Conservation (phyloP, 2,329 filamentous ascomycete genomes). For the Reticulascus tulasneorum region DNA sequence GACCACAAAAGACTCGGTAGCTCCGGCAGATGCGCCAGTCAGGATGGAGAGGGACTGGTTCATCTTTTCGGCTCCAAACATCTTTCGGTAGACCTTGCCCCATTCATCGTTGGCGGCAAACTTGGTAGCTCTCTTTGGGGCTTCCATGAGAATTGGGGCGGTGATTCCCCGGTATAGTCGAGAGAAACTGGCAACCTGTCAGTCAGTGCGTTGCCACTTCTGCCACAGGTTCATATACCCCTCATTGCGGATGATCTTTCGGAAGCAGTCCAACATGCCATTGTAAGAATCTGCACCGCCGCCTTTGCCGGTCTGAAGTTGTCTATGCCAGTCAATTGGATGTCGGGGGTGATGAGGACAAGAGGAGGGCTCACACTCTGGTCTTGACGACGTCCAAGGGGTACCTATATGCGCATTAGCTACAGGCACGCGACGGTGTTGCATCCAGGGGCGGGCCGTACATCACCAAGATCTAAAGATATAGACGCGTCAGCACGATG, state of each 20-base stretch:
- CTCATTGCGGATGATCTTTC: constrained; percentile 94
- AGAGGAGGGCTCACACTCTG: constrained; percentile 66
- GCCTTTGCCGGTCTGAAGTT: constrained; percentile 75
- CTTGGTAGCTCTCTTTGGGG: constrained; percentile 89
- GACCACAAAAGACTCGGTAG: constrained; percentile 93
- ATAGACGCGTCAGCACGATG: constrained; percentile 17
- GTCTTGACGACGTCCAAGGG: constrained; percentile 98
- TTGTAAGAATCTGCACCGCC: constrained; percentile 81
- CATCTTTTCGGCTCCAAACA: constrained; percentile 83
- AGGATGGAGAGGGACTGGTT: constrained; percentile 88
- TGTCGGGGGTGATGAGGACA: constrained; percentile 13
- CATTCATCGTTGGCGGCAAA: constrained; percentile 99
- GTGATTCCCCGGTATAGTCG: constrained; percentile 93
- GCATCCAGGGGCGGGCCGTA: constrained; percentile 36
- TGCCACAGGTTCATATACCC: constrained; percentile 55
- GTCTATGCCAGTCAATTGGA: constrained; percentile 49
- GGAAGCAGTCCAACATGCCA: constrained; percentile 97
- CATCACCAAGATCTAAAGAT: constrained; percentile 79
- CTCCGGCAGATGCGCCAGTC: constrained; percentile 90
- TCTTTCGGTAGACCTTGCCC: constrained; percentile 87
- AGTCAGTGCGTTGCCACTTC: constrained; percentile 7
- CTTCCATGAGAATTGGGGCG: constrained; percentile 97
- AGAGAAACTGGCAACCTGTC: constrained; percentile 57
- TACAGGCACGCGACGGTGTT: constrained; percentile 14
- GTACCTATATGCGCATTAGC: constrained; percentile 63